These are phyloP conservation scores for Chaetomiaceae sp. DNA, from an alignment of 2,329 filamentous ascomycete genomes.

Conservation along the genomic window DNA sequence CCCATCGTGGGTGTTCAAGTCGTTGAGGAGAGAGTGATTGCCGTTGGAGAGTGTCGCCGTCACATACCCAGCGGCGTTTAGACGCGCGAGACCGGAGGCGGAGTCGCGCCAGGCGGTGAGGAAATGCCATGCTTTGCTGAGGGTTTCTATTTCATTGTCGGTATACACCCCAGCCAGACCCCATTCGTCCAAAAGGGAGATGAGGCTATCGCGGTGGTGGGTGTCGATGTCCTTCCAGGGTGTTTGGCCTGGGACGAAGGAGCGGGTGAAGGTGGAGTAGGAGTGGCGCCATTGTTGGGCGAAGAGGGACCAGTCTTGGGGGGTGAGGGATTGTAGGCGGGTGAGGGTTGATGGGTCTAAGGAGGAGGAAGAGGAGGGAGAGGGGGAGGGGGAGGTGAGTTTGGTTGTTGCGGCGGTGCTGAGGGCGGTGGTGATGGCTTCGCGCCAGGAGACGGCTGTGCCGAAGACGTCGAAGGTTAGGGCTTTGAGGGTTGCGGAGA, in stretches of 20 bases:
- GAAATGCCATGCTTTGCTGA: conserved; percentile 68
- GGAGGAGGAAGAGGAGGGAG: conserved; percentile 41
- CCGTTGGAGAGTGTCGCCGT: conserved; percentile 73
- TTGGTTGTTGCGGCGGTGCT: conserved; percentile 45
- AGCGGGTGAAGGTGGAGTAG: conserved; percentile 58
- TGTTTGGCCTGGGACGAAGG: conserved; percentile 44
- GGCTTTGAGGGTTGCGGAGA: conserved; percentile 43
- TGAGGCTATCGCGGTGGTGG: conserved; percentile 62
- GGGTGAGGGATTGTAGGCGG: conserved; percentile 44
- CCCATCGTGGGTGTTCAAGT: conserved; percentile 57
- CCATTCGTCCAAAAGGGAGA: conserved; percentile 52
- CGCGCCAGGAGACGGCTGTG: conserved; percentile 76
- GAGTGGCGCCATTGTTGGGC: conserved; percentile 66
- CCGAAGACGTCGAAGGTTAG: conserved; percentile 75
- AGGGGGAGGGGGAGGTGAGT: conserved; percentile 42
- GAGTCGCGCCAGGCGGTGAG: conserved; percentile 67
- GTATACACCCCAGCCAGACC: conserved; percentile 56
- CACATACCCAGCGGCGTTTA: conserved; percentile 49
- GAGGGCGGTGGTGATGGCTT: conserved; percentile 59
- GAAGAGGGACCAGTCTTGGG: conserved; percentile 58
- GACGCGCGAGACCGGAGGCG: conserved; percentile 47
- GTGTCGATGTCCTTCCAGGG: conserved; percentile 67
- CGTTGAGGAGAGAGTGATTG: conserved; percentile 61
- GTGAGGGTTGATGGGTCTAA: conserved; percentile 39
- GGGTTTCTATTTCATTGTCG: conserved; percentile 56